Evolutionary conservation across 2,329 filamentous ascomycete genomes (phyloP).

Genomic region (Aspergillus brasiliensis): DNA sequence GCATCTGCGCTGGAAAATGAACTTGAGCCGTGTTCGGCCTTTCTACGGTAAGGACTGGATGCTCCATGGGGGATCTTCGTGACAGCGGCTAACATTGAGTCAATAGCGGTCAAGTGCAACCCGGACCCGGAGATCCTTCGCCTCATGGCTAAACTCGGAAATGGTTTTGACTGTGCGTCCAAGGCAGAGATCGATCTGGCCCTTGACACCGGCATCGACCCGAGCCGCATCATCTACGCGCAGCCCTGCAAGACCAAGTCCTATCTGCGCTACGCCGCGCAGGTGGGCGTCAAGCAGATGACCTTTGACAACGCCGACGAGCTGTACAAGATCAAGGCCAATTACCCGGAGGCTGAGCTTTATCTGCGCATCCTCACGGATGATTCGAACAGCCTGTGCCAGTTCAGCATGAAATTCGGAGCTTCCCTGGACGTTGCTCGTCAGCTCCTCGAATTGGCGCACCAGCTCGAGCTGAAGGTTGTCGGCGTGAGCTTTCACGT

Average conservation of each 20-base stretch:
- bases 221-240: slow-evolving; percentile 94
- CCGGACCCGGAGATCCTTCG: slow-evolving; percentile 86
- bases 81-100: background rate
- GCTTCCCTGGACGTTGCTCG: slow-evolving; percentile 81
- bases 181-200: slow-evolving; percentile 96
- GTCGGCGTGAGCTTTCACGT: slow-evolving; percentile 98
- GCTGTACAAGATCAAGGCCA: slow-evolving; percentile 93
- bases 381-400: slow-evolving; percentile 91
- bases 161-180: slow-evolving; percentile 97
- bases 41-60: slow-evolving; percentile 74
- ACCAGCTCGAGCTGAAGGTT: slow-evolving; percentile 81
- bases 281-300: slow-evolving; percentile 91
- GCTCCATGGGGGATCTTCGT: too few relatives aligned
- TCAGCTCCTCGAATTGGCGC: slow-evolving; percentile 76
- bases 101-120: slow-evolving; percentile 94
- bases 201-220: slow-evolving; percentile 77
- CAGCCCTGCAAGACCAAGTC: slow-evolving; percentile 99
- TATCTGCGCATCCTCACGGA: slow-evolving; percentile 95
- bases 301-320: slow-evolving; percentile 99
- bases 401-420: slow-evolving; percentile 95
- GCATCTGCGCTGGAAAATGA: slow-evolving; percentile 96
- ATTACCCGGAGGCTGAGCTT: slow-evolving; percentile 85
- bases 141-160: slow-evolving; percentile 83
- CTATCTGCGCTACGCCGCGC: slow-evolving; percentile 87
- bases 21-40: slow-evolving; percentile 86